phyloP scores from a whole-genome alignment of 2,329 filamentous ascomycete species.

The Colletotrichum simmondsii region DNA sequence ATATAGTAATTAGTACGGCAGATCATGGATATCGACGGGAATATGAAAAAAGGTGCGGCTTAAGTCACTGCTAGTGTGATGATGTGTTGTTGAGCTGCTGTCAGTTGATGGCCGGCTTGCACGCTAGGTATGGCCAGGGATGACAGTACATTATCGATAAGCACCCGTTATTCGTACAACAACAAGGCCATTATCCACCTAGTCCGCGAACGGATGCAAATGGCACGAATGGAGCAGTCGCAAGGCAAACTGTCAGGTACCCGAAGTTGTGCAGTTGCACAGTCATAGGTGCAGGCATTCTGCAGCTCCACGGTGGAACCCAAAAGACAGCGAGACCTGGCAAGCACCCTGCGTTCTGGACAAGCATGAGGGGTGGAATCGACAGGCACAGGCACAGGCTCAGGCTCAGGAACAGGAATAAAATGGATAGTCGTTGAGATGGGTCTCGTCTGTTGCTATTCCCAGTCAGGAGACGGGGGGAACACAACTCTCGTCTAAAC shows the following conservation, averaged over 20 bases:
- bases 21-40: not conserved
- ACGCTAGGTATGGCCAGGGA: not conserved
- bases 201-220: not conserved
- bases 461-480: not conserved
- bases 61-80: not conserved
- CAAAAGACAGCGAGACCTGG: slow-evolving; percentile 7
- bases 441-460: not conserved
- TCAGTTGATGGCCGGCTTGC: not conserved
- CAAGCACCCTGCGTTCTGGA: slow-evolving; percentile 10
- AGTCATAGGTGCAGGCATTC: not conserved
- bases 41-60: not conserved
- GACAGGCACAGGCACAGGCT: slow-evolving; percentile 8
- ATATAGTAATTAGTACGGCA: not conserved
- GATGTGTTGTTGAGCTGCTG: not conserved
- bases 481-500: not conserved
- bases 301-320: slow-evolving; percentile 24
- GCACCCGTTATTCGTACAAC: not conserved
- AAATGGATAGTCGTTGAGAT: not conserved
- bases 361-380: slow-evolving; percentile 15
- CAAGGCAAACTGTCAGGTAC: slow-evolving; percentile 27
- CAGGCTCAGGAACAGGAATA: not conserved
- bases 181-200: not conserved
- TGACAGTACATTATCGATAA: slow-evolving; percentile 5
- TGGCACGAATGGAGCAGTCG: not conserved
- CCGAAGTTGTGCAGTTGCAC: slow-evolving; percentile 18